Evolutionary conservation across 176 grass and related monocot species (phyloP).

Genomic region (Thalia dealbata): DNA sequence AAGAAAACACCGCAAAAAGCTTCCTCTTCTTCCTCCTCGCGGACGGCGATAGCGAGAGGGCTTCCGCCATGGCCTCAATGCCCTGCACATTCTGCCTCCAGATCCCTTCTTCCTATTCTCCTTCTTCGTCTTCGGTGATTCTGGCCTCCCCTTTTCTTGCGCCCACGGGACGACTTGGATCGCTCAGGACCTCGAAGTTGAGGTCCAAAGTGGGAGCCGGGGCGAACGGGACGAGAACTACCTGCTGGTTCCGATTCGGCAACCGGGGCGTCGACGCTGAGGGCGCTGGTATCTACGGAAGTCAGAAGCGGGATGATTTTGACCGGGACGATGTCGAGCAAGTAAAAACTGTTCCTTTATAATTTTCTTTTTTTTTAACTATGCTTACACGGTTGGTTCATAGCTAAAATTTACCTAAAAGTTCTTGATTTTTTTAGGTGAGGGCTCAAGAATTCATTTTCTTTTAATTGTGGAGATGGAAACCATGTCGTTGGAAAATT

Average conservation of each 20-base stretch:
- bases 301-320: constrained; percentile 78
- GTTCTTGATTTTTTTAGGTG: background rate
- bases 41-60: background rate
- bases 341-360: constrained; percentile 18
- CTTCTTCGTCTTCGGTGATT: constrained; percentile 6
- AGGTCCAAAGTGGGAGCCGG: constrained; percentile 32
- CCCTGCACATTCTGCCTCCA: background rate
- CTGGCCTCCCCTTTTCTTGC: constrained; percentile 38
- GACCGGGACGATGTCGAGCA: constrained; percentile 95
- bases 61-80: constrained; percentile 1
- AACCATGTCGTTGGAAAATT: background rate
- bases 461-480: background rate
- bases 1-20: background rate
- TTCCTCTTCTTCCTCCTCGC: background rate
- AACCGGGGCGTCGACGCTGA: constrained; percentile 52
- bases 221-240: constrained; percentile 36
- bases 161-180: constrained; percentile 21
- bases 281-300: constrained; percentile 81
- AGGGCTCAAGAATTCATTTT: background rate
- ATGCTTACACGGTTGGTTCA: no score
- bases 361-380: background rate
- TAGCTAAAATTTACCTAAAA: no score
- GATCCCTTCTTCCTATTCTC: constrained; percentile 5
- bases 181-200: constrained; percentile 28
- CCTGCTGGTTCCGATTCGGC: constrained; percentile 84